These are phyloP conservation scores for Fusarium lyarnte DNA, from an alignment of 2,329 filamentous ascomycete genomes.

Conservation along the genomic window DNA sequence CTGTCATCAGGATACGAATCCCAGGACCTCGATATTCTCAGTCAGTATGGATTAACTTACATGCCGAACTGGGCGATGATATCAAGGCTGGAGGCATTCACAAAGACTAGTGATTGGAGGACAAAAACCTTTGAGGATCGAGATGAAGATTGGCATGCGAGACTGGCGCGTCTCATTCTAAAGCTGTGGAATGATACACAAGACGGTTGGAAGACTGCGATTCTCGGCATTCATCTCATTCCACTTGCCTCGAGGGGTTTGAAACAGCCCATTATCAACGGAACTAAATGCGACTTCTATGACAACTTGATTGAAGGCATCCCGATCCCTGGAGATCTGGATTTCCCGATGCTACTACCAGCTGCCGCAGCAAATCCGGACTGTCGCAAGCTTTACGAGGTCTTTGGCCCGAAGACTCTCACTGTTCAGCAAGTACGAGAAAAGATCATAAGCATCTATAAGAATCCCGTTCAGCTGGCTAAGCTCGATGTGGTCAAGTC, in stretches of 20 bases:
- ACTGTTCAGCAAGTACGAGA: background rate
- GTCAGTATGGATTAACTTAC: background rate
- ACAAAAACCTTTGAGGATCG: background rate
- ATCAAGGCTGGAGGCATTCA: background rate
- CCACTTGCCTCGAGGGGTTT: rapidly evolving
- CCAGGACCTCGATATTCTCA: background rate
- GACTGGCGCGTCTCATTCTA: background rate
- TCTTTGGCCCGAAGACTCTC: rapidly evolving
- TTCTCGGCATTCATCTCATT: background rate
- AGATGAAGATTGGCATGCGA: background rate
- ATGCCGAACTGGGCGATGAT: background rate
- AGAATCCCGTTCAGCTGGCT: background rate
- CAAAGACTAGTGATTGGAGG: background rate
- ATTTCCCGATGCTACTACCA: background rate
- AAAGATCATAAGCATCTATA: background rate
- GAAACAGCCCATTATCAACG: rapidly evolving
- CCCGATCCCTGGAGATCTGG: background rate
- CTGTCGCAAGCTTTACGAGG: background rate
- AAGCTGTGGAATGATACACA: rapidly evolving
- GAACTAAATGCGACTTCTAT: background rate
- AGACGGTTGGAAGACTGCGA: background rate
- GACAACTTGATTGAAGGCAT: background rate
- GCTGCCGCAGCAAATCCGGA: background rate
- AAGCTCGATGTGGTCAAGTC: background rate
- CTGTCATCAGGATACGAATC: background rate